Conservation (phyloP, 1,139 yeast genomes). For the Meyerozyma guilliermondii region DNA sequence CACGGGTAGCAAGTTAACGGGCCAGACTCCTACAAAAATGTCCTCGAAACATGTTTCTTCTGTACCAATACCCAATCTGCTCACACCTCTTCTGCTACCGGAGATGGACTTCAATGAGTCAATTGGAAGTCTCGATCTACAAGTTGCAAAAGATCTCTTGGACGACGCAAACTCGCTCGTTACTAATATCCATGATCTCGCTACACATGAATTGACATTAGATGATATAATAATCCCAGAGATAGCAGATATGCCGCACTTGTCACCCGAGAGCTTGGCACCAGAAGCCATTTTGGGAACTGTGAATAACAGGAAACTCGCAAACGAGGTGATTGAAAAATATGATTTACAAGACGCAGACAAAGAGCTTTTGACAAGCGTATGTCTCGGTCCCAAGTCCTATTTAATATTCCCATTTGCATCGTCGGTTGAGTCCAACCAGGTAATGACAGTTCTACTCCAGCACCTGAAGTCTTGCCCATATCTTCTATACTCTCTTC, state of each 20-base stretch:
- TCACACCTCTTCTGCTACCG: background rate
- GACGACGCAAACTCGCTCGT: constrained; percentile 10
- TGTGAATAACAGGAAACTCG: background rate
- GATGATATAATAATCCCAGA: background rate
- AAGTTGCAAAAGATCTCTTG: constrained; percentile 5
- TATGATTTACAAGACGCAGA: constrained; percentile 2
- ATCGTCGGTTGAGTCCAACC: constrained; percentile 29
- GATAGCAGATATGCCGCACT: background rate
- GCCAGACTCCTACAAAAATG: too few species aligned
- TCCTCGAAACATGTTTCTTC: background rate
- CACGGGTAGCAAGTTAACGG: background rate
- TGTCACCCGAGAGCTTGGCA: background rate
- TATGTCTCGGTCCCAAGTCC: constrained; percentile 11
- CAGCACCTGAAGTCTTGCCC: constrained; percentile 32
- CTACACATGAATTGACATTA: constrained; percentile 1
- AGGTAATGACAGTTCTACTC: constrained; percentile 28
- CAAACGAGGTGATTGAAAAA: background rate
- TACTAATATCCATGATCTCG: constrained; percentile 9
- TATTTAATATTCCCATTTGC: constrained; percentile 37
- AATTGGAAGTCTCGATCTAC: background rate
- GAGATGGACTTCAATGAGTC: background rate
- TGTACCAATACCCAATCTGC: background rate
- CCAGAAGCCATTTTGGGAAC: background rate
- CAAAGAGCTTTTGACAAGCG: constrained; percentile 9
- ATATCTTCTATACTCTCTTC: constrained; percentile 28